Conservation (phyloP, 495 filamentous ascomycete genomes). For the Physcia stellaris region DNA sequence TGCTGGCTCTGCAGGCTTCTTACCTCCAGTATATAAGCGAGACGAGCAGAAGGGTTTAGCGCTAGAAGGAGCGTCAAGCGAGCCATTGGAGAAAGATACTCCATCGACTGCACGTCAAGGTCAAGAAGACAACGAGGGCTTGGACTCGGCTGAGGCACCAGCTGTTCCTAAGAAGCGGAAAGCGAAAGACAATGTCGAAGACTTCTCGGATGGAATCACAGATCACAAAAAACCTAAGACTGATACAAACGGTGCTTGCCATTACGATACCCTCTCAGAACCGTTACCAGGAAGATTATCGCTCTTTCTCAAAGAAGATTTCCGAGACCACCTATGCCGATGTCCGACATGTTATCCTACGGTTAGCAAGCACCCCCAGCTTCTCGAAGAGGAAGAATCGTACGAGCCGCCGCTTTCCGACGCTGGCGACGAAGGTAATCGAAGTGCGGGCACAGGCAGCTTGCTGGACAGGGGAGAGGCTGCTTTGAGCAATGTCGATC, state of each 20-base stretch:
- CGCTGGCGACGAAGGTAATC: conserved; percentile 31
- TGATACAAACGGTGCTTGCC: conserved; percentile 15
- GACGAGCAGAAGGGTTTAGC: no score
- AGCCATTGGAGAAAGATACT: no score
- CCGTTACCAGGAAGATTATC: conserved; percentile 48
- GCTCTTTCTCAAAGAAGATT: conserved; percentile 62
- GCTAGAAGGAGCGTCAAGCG: no score
- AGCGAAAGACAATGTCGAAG: conserved; percentile 43
- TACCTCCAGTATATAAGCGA: conserved; percentile 63
- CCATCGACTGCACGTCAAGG: conserved; percentile 15
- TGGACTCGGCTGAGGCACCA: conserved; percentile 6
- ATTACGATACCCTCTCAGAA: conserved; percentile 30
- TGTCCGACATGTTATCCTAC: conserved; percentile 66
- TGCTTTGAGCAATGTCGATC: conserved; percentile 77
- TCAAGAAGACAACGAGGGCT: not conserved
- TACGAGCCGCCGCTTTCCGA: conserved; percentile 82
- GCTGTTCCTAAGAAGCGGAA: conserved; percentile 69
- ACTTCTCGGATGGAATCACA: conserved; percentile 20
- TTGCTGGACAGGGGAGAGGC: conserved; percentile 82
- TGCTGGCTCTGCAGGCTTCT: conserved; percentile 69
- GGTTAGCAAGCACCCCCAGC: conserved; percentile 53
- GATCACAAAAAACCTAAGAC: conserved; percentile 49
- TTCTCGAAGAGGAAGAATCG: conserved; percentile 83
- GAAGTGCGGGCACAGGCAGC: conserved; percentile 52
- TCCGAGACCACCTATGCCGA: conserved; percentile 65